Evolutionary conservation across 495 filamentous ascomycete species (phyloP), one percentile per base, ranked within the genome.

Genomic region (Penicillium crystallinum): DNA sequence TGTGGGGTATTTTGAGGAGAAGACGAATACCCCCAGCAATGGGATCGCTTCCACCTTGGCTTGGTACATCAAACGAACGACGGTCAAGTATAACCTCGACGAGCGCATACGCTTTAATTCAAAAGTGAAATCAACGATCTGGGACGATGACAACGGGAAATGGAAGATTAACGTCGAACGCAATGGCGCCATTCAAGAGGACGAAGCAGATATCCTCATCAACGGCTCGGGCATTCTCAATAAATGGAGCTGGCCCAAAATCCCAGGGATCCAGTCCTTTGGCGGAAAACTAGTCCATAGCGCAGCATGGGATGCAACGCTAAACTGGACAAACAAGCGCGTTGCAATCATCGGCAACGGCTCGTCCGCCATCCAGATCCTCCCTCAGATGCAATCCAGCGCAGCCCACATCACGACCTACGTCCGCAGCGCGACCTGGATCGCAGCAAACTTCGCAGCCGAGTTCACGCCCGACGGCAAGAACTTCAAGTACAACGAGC

Each of bases 161-260:
- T 27, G 23, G 23, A 3, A 7, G 7, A 27, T 27, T n/a, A n/a
- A n/a, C 23, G 23, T 27, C 7, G 3, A 3, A 7, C 23, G 23
- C 23, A 3, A 7, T 27, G 23, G 3, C 23, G 23, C 23, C 23
- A 27, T 27, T 3, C 3, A 27, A 27, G 23, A 27, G 23, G 80
- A 85, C 34, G 52, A 69, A 36, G 79, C 76, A 46, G 71, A 87
- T 62, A 65, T 83, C 34, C 63, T 85, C 4, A 72, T 86, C 50
- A 74, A 82, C 39, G 77, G 77, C 5, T 74, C 75, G 1, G 82
- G 82, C 2, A 64, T 69, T 2, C 67, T 87, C 54, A 83, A 85
- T 53, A 74, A 71, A 30, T 76, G 76, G 69, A 72, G 71, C 41
- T 85, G 75, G 72, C 83, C 83, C 4, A 55, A 68, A 1, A 80